Percentiles rank a stretch among this genome's conserved stretches.
phyloP scores from a whole-genome alignment of 306 rosid genomes.

The Dalbergia cultrata region DNA sequence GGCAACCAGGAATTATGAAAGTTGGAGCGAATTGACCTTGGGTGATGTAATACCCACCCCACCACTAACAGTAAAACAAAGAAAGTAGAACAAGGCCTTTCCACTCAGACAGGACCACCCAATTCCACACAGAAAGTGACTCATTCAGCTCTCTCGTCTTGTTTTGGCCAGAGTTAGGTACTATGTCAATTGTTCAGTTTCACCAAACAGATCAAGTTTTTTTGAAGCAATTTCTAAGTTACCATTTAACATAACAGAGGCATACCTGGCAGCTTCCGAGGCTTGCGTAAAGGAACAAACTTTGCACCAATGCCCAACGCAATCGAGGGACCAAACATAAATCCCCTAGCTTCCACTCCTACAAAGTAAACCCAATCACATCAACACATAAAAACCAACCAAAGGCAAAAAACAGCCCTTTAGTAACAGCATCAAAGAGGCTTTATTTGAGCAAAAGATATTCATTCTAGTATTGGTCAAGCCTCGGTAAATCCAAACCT shows the following conservation, averaged over 20 bases:
- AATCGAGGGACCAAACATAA: conserved; percentile 94
- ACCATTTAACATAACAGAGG: conserved; percentile 4
- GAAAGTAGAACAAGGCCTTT: conserved; percentile 18
- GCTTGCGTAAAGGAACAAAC: conserved; percentile 96
- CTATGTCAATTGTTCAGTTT: not conserved
- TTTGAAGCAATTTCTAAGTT: conserved; percentile 18
- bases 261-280: conserved; percentile 93
- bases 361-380: conserved; percentile 38
- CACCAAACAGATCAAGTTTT: not conserved
- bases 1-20: not conserved
- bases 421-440: not conserved
- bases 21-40: conserved; percentile 4
- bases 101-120: not conserved
- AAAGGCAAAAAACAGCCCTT: not conserved
- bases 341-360: conserved; percentile 99
- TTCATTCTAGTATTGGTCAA: too few species aligned
- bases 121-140: conserved; percentile 23
- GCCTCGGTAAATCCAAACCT: not conserved
- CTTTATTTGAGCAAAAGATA: not conserved
- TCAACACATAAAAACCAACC: conserved; percentile 34
- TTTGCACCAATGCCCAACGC: conserved; percentile 96
- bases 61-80: conserved; percentile 31
- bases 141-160: not conserved
- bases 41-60: conserved; percentile 3
- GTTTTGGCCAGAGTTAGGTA: conserved; percentile 14